These are phyloP conservation scores for Candida adriatica DNA, from an alignment of 805 yeast species.

Conservation along the genomic window DNA sequence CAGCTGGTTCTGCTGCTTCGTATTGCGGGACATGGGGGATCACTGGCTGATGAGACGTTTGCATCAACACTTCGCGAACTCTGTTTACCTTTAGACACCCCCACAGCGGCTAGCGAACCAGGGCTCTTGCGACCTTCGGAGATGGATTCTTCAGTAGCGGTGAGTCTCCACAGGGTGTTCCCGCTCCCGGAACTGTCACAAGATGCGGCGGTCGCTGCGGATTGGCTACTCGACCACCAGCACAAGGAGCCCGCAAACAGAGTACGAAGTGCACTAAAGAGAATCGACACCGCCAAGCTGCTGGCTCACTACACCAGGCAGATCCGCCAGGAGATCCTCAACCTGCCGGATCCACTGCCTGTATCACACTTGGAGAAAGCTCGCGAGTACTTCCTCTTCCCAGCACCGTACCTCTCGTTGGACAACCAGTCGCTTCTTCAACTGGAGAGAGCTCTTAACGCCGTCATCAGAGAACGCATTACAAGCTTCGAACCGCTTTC, in stretches of 20 bases:
- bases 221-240: slow-evolving; percentile 21
- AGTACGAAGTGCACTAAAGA: slow-evolving; percentile 16
- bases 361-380: slow-evolving; percentile 9
- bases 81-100: no score
- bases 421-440: slow-evolving; percentile 9
- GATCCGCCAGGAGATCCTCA: slow-evolving; percentile 12
- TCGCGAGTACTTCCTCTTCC: slow-evolving; percentile 19
- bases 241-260: slow-evolving; percentile 21
- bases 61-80: no score
- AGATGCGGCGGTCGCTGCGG: slow-evolving; percentile 15
- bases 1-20: slow-evolving; percentile 18
- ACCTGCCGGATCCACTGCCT: slow-evolving; percentile 1
- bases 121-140: no score
- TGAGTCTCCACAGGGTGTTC: no score
- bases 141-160: no score
- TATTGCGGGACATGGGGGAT: slow-evolving; percentile 20
- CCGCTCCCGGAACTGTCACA: slow-evolving; percentile 12
- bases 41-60: no score
- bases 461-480: slow-evolving; percentile 11
- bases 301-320: slow-evolving; percentile 12
- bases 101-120: no score
- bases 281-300: slow-evolving; percentile 6
- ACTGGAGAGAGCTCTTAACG: slow-evolving; percentile 16
- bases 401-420: slow-evolving; percentile 11
- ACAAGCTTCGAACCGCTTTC: slow-evolving; percentile 1